Base-by-base conservation (phyloP, 1,284 basidiomycete genomes). In the Xanthoconium separans region DNA sequence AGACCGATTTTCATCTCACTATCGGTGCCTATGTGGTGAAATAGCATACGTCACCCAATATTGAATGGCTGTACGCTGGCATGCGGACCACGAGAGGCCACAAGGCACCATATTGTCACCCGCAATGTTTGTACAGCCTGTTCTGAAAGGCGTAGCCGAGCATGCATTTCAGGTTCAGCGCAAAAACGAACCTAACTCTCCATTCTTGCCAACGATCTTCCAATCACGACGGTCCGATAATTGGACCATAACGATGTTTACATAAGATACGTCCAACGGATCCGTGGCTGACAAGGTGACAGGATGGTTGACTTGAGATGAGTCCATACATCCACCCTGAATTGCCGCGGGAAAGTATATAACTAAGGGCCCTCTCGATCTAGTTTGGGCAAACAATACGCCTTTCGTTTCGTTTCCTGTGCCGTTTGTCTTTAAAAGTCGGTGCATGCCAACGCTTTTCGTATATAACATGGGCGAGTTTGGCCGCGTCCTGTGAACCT, bases 361-460 rank as follows among this genome's bases (percentile, higher is more conserved):
- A 16, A 29, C 7, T 36, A 49, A 43, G 30, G 41, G 7, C 6
- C 27, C 27, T 27, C 27, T 27, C 31, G 16, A 29, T 48, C 37
- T 12, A 12, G 16, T 47, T 18, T 37, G 16, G 34, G 12, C 6
- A 33, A 36, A 37, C 49, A 41, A 40, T 47, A 44, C 24, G 37
- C 56, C 56, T n/a, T n/a, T n/a, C n/a, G n/a, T 45, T 16, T 27
- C 47, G 42, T 36, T 7, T 4, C 24, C 44, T 48, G 40, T 34
- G 10, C n/a, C 27, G 20, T 50, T 9, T 10, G 30, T 48, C 16
- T 44, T 53, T 42, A 8, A 34, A 12, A 5, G 9, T 34, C 43
- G 29, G 24, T 11, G 34, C 39, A 46, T 33, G 40, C 31, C 46
- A 48, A 43, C 33, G 11, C n/a, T 30, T 36, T 22, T 42, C 34